A percentile compares a stretch with the other conserved stretches of the same genome.
phyloP scores from a whole-genome alignment of 1,284 basidiomycete genomes.

The Apiotrichum veenhuisii region DNA sequence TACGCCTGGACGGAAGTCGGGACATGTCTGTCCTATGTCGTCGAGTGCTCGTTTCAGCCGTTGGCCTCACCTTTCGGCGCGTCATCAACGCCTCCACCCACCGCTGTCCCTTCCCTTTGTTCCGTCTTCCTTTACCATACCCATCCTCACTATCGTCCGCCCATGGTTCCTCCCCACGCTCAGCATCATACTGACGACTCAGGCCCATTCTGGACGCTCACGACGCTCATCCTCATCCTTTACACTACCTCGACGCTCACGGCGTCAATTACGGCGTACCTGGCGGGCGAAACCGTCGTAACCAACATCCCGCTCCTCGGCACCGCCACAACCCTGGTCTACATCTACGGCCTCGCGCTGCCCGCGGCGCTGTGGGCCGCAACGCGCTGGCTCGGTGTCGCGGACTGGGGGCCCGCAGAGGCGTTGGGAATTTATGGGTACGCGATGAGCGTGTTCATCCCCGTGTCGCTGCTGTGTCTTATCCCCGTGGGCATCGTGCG shows the following conservation, averaged over 20 bases:
- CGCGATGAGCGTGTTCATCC: constrained; percentile 51
- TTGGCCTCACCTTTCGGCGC: too few relatives aligned
- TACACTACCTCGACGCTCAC: constrained; percentile 88
- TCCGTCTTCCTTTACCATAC: too few relatives aligned
- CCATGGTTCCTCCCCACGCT: neutral
- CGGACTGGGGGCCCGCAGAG: constrained; percentile 79
- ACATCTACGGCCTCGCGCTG: constrained; percentile 74
- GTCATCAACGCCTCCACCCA: too few relatives aligned
- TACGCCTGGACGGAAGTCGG: too few relatives aligned
- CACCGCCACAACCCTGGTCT: constrained; percentile 75
- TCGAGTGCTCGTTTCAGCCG: too few relatives aligned
- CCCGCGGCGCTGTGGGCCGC: constrained; percentile 65
- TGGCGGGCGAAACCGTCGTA: constrained; percentile 53
- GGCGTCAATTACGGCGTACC: constrained; percentile 73
- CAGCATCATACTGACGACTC: constrained; percentile 10
- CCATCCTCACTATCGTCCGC: neutral
- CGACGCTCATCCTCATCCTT: constrained; percentile 82
- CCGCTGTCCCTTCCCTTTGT: too few relatives aligned
- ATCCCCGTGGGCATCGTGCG: constrained; percentile 72
- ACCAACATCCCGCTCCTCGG: constrained; percentile 74
- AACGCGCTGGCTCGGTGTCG: constrained; percentile 75
- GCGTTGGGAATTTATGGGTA: constrained; percentile 55
- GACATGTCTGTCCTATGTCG: too few relatives aligned
- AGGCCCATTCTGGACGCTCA: constrained; percentile 93
- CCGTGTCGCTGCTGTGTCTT: constrained; percentile 70